phyloP scores from a whole-genome alignment of 129 eudicot species.

The Glebionis coronaria region DNA sequence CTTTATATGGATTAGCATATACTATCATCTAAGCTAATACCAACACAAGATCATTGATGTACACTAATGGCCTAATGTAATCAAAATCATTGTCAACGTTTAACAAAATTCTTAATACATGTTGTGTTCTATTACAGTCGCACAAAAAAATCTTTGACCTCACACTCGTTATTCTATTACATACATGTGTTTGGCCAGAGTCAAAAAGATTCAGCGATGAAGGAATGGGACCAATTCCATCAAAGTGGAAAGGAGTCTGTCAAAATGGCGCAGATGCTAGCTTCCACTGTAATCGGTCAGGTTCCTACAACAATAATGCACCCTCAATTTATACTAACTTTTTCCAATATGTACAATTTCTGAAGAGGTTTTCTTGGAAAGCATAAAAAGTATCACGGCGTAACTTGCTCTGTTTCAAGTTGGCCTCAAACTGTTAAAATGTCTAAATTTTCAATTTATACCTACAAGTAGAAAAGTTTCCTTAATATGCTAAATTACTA shows the following conservation, averaged over 20 bases:
- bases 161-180: conserved; percentile 22
- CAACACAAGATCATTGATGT: neutral
- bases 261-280: conserved; percentile 48
- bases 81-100: neutral
- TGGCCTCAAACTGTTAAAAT: neutral
- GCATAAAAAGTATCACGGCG: too few relatives aligned
- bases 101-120: too few relatives aligned
- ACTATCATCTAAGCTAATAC: too few relatives aligned
- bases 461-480: neutral
- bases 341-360: neutral
- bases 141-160: conserved; percentile 12
- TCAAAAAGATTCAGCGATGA: conserved; percentile 87
- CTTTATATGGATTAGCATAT: too few relatives aligned
- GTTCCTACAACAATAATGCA: conserved; percentile 24
- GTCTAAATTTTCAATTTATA: neutral
- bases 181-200: conserved; percentile 88
- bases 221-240: conserved; percentile 74
- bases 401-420: neutral
- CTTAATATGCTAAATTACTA: neutral
- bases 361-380: too few relatives aligned
- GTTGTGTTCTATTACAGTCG: neutral
- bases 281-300: conserved; percentile 86
- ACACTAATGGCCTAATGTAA: neutral
- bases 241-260: conserved; percentile 88
- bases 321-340: neutral